These are phyloP conservation scores for Mortierella sp. DNA, from an alignment of 371 early-diverging fungal genomes.

Conservation along the genomic window DNA sequence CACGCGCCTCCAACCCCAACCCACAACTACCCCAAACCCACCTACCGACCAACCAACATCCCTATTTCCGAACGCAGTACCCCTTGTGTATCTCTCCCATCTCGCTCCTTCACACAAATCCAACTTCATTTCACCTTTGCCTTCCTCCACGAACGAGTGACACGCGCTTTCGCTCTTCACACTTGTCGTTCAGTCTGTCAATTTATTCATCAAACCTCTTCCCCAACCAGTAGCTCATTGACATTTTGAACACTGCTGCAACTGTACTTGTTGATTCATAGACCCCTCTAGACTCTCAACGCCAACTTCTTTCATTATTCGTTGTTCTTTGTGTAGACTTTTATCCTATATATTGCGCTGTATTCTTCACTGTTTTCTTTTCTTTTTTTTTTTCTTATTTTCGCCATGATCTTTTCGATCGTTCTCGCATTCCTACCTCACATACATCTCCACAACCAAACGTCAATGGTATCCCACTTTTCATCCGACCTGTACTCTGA, in stretches of 20 bases:
- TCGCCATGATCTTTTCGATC: neutral
- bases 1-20: neutral
- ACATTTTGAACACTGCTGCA: neutral
- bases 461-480: neutral
- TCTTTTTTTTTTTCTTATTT: neutral
- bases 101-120: neutral
- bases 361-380: neutral
- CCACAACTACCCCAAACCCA: neutral
- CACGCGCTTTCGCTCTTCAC: neutral
- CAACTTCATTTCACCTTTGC: neutral
- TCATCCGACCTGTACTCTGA: neutral
- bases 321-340: neutral
- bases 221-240: neutral
- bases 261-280: neutral
- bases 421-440: neutral
- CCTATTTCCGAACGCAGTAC: neutral
- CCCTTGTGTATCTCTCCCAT: neutral
- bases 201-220: neutral
- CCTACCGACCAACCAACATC: neutral
- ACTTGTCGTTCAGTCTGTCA: neutral
- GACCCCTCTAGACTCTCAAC: conserved; percentile 4
- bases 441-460: neutral
- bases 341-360: neutral
- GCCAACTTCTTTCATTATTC: neutral
- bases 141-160: conserved; percentile 1